These are phyloP conservation scores for Penicillium antarcticum DNA, from an alignment of 495 filamentous ascomycete genomes.

Conservation along the genomic window DNA sequence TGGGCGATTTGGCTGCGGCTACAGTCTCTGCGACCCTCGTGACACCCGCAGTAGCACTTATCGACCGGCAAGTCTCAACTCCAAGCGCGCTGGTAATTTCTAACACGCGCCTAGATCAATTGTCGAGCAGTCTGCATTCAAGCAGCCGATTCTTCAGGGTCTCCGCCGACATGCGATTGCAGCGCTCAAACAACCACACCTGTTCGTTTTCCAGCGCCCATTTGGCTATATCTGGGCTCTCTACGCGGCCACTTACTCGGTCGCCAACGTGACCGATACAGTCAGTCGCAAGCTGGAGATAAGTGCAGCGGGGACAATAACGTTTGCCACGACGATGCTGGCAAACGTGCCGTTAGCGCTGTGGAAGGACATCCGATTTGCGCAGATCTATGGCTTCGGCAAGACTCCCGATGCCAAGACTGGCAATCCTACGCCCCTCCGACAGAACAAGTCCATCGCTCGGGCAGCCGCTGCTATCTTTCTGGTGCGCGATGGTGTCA, in stretches of 20 bases:
- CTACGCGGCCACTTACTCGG: constrained; percentile 31
- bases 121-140: constrained; percentile 27
- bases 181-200: constrained; percentile 15
- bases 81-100: neutral
- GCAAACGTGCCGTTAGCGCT: constrained; percentile 36
- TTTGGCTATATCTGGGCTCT: constrained; percentile 29
- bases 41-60: constrained; percentile 29
- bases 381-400: constrained; percentile 25
- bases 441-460: constrained; percentile 12
- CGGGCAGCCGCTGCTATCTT: constrained; percentile 43
- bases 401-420: constrained; percentile 3
- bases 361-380: constrained; percentile 38
- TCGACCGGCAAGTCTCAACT: constrained; percentile 24
- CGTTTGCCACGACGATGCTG: constrained; percentile 22
- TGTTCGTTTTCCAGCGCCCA: constrained; percentile 25
- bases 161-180: constrained; percentile 22
- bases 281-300: constrained; percentile 17
- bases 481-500: constrained; percentile 41
- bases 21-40: constrained; percentile 28
- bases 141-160: constrained; percentile 21
- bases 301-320: constrained; percentile 19
- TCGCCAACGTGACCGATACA: constrained; percentile 33
- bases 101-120: constrained; percentile 20
- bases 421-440: neutral
- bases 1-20: constrained; percentile 29